Evolutionary conservation across 2,329 filamentous ascomycete genomes (phyloP), one percentile per base, ranked within the genome.

Genomic region (Sporothrix mexicana): DNA sequence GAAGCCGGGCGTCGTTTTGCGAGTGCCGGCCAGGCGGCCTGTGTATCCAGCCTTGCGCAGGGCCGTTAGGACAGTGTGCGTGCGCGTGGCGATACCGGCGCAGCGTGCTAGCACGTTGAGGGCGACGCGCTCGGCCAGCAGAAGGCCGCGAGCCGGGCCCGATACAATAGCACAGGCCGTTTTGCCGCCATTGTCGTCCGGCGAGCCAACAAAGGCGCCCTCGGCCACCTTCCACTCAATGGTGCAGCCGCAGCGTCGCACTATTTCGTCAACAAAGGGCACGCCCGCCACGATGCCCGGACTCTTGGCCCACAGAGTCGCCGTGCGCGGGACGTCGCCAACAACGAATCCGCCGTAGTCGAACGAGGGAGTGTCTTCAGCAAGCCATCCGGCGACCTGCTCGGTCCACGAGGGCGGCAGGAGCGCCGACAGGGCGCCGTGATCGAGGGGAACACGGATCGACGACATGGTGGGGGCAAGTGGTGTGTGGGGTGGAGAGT

Each of bases 331-430:
- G 41, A 83, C 84, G 53, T 92, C 89, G 75, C 96, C 96, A 30
- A 99, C 96, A 7, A 99, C 96, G 82, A 97, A 99, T 74, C 96
- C 96, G 78, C 93, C 96, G 81, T 97, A 98, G 86, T 99, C 96
- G 83, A 97, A 95, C 70, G 93, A 96, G 4, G 96, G 96, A 2
- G 94, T 97, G 84, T 99, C 96, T 83, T 99, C 96, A 79, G 94
- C 93, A 15, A 98, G 91, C 96, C 96, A 99, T 78, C 88, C 84
- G 30, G 91, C 88, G 75, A 98, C 89, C 76, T 91, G 88, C 68
- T 90, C 87, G 81, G 95, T 97, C 90, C 94, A 98, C 75, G 91
- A 92, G 25, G 91, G 88, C 0, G 95, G 95, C 59, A 98, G 90
- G 76, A 98, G 89, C 80, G 97, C 90, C 78, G 84, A 83, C 70